phyloP scores from a whole-genome alignment of 306 rosid genomes.

The Corylus avellana region DNA sequence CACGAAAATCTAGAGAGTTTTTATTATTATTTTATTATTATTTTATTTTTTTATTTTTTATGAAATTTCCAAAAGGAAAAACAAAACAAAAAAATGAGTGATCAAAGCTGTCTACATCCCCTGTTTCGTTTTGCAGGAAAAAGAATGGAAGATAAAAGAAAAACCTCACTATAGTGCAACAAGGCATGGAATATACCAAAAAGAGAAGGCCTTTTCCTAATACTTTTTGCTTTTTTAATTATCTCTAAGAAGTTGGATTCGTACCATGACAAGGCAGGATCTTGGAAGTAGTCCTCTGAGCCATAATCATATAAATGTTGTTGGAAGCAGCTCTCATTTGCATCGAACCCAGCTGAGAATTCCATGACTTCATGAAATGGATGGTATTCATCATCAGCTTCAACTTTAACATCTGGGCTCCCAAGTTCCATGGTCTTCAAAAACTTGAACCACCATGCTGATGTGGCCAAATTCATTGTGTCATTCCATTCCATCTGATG shows the following conservation, averaged over 20 bases:
- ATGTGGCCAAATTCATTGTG: conserved; percentile 67
- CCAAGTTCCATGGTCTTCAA: conserved; percentile 60
- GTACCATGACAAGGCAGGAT: conserved; percentile 80
- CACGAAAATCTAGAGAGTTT: not conserved
- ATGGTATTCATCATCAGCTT: conserved; percentile 33
- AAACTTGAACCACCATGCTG: conserved; percentile 88
- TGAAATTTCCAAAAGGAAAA: not conserved
- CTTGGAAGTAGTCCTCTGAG: conserved; percentile 48
- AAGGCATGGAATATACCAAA: conserved; percentile 10
- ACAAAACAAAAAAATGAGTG: not conserved
- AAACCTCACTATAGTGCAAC: not conserved
- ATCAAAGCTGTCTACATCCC: not conserved
- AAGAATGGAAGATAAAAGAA: not conserved
- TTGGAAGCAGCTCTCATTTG: conserved; percentile 58
- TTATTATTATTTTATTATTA: too few relatives aligned
- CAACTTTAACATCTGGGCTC: conserved; percentile 36
- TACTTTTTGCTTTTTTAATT: not conserved
- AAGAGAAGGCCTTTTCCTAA: not conserved
- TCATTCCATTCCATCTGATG: conserved; percentile 86
- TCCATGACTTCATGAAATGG: conserved; percentile 58
- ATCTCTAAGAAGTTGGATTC: conserved; percentile 5
- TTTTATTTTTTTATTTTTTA: not conserved
- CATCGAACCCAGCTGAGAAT: conserved; percentile 78
- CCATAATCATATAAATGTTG: conserved; percentile 43
- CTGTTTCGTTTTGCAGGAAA: not conserved